phyloP scores from a whole-genome alignment of 1,139 yeast species.

The Wickerhamomyces sp. region DNA sequence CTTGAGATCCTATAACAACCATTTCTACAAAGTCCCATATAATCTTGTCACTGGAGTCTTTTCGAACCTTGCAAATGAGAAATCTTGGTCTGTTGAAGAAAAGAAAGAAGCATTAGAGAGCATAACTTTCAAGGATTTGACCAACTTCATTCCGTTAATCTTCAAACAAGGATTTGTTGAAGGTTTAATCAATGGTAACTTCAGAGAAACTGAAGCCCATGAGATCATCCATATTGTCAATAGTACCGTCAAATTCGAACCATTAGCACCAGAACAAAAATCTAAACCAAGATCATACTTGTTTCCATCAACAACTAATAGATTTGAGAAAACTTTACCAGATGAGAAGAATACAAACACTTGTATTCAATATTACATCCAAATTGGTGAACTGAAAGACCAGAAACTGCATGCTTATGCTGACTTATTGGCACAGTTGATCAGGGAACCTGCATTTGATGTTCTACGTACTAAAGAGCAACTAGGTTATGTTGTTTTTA shows the following conservation, averaged over 20 bases:
- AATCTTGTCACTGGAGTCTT: conserved; percentile 64
- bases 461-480: conserved; percentile 91
- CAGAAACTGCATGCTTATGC: conserved; percentile 40
- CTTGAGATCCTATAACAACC: conserved; percentile 60
- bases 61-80: conserved; percentile 62
- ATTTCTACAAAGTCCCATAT: conserved; percentile 71
- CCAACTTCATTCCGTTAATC: conserved; percentile 41
- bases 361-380: conserved; percentile 74
- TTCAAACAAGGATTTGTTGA: conserved; percentile 50
- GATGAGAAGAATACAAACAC: conserved; percentile 79
- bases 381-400: conserved; percentile 49
- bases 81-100: conserved; percentile 60
- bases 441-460: conserved; percentile 85
- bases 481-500: conserved; percentile 83
- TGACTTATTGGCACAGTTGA: conserved; percentile 65
- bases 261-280: conserved; percentile 30
- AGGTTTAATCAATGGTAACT: conserved; percentile 75
- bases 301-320: conserved; percentile 39
- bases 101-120: conserved; percentile 48
- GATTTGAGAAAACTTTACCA: conserved; percentile 48
- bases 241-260: conserved; percentile 28
- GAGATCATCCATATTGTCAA: conserved; percentile 40
- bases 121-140: conserved; percentile 47
- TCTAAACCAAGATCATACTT: conserved; percentile 46
- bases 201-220: conserved; percentile 50